Base-by-base conservation (phyloP, 2,329 filamentous ascomycete genomes). In the Nectriaceae sp. region DNA sequence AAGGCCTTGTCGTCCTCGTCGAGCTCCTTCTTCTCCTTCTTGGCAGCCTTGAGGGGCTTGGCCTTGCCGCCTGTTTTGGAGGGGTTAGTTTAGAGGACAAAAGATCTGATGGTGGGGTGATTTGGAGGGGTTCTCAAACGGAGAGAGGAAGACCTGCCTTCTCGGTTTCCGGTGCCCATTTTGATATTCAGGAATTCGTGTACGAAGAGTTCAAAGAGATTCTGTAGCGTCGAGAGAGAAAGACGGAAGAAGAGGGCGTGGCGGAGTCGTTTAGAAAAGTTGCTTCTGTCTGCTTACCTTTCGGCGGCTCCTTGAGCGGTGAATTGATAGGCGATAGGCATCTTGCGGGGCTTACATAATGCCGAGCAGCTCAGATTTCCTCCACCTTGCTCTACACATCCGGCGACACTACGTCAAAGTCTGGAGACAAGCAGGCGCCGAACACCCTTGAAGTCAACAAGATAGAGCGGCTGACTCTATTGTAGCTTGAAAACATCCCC, bases 1-100 rank as follows among this genome's bases (percentile, higher is more conserved):
- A 80, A 91, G 5, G 90, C 90, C 68, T 86, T 72, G 57, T 96
- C 91, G 38, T 96, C 90, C 0, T 96, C 91, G 68, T 96, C 92
- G 49, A 92, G 72, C 2, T 96, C 91, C 72, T 87, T 88, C 67
- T 80, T 78, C 45, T 82, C 79, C 82, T 93, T 95, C 85, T 96
- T 97, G 53, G 90, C 78, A 60, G 87, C 82, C 86, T 96, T 97
- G 73, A 90, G 77, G 61, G 88, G 88, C 82, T 91, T 90, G 61
- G 76, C 83, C 79, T 91, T 92, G 78, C 88, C 88, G 70, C 87
- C 88, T 92, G 40, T 39, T 46, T 54, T 46, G 46, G 60, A 58
- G 54, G 57, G 57, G 60, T 62, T 50, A 62, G 47, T 46, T 41
- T 39, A 33, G 41, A 3, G 21, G 11, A 24, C 10, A 36, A 16